Conservation (phyloP, 192 early-diverging fungal species). For the Rhizoclosmatium globosum region DNA sequence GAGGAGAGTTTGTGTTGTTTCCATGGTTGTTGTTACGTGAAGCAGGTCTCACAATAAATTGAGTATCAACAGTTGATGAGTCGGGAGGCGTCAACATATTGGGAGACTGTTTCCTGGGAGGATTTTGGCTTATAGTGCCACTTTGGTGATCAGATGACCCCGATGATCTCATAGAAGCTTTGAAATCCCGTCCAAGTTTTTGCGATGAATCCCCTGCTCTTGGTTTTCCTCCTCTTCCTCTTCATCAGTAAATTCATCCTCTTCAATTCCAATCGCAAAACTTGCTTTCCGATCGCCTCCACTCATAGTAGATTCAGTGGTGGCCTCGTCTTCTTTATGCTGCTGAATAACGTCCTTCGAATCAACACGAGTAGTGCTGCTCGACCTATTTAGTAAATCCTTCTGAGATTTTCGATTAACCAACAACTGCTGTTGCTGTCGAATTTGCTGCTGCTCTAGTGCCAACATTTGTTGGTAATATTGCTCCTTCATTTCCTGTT, state of each 20-base stretch:
- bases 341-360: not conserved
- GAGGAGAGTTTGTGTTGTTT: not conserved
- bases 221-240: conserved; percentile 1
- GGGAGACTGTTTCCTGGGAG: no score
- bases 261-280: conserved; percentile 25
- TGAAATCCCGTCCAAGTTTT: not conserved
- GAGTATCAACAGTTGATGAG: no score
- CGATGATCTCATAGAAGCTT: not conserved
- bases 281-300: conserved; percentile 24
- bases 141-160: not conserved
- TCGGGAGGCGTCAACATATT: no score
- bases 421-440: conserved; percentile 6
- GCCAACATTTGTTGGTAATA: conserved; percentile 9
- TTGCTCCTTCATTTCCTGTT: conserved; percentile 21
- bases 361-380: conserved; percentile 1
- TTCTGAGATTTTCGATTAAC: not conserved
- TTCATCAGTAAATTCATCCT: conserved; percentile 15
- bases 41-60: not conserved
- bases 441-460: not conserved
- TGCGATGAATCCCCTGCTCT: not conserved
- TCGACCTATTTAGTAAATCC: not conserved
- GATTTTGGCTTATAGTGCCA: no score
- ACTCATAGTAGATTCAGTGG: not conserved
- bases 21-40: not conserved
- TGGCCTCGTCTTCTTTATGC: not conserved